Evolutionary conservation across 768 basidiomycete species (phyloP).

Genomic region (Lactarius pseudohatsudake): DNA sequence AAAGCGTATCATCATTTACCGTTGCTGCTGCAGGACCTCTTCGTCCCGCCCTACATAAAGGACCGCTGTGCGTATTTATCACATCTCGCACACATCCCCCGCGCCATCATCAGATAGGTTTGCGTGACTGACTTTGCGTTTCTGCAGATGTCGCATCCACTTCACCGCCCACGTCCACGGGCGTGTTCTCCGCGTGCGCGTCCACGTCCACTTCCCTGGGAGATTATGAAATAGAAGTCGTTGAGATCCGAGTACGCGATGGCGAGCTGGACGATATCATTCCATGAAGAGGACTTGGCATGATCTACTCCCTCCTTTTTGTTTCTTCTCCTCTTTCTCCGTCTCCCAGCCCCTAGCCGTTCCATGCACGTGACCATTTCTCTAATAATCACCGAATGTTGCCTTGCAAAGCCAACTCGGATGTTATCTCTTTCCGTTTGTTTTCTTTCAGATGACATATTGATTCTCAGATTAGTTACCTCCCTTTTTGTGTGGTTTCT

Average conservation of each 20-base stretch:
- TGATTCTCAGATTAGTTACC: not conserved
- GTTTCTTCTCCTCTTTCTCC: not conserved
- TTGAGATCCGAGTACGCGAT: slow-evolving; percentile 81
- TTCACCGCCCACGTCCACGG: slow-evolving; percentile 68
- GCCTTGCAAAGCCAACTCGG: not conserved
- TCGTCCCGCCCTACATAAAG: slow-evolving; percentile 87
- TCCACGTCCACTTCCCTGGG: slow-evolving; percentile 55
- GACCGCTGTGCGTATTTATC: slow-evolving; percentile 69
- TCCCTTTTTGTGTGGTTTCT: not conserved
- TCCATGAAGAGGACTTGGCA: slow-evolving; percentile 41
- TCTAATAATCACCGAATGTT: slow-evolving; percentile 13
- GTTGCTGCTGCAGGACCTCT: slow-evolving; percentile 58
- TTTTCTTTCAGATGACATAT: not conserved
- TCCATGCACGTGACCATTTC: not conserved
- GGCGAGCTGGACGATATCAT: slow-evolving; percentile 77
- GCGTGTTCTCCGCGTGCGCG: slow-evolving; percentile 66
- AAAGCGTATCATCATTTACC: slow-evolving; percentile 1
- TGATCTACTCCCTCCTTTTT: not conserved
- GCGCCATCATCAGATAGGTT: slow-evolving; percentile 27
- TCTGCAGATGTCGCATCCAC: slow-evolving; percentile 74
- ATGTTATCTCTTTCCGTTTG: not conserved
- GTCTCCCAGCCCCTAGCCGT: not conserved
- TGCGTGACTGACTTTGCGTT: not conserved
- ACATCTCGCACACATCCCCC: slow-evolving; percentile 22
- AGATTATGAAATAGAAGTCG: slow-evolving; percentile 84